Evolutionary conservation across 257 asterid species (phyloP).

Genomic region (Solanum rostratum): DNA sequence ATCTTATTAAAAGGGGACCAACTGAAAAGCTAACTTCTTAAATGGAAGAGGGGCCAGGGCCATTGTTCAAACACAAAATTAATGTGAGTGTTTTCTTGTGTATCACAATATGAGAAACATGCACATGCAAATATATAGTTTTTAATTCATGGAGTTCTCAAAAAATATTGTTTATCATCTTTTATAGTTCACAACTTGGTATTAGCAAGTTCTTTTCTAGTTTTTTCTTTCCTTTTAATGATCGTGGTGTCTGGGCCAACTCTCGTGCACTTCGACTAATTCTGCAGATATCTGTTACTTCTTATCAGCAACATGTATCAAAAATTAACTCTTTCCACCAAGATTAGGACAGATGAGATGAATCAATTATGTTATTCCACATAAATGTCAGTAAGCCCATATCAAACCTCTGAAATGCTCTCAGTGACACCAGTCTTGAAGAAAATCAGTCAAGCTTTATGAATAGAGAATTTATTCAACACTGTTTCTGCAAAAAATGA

Average conservation of each 20-base stretch:
- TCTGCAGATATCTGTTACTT: accelerated
- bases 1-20: background rate
- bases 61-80: background rate
- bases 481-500: background rate
- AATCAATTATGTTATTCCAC: background rate
- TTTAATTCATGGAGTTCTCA: background rate
- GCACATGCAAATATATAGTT: background rate
- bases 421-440: background rate
- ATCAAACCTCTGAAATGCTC: background rate
- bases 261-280: background rate
- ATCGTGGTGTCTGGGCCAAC: too few relatives aligned
- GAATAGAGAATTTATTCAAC: background rate
- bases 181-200: background rate
- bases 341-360: background rate
- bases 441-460: background rate
- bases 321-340: background rate
- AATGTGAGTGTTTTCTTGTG: background rate
- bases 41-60: background rate
- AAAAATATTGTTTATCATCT: background rate
- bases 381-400: background rate
- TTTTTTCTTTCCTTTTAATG: too few relatives aligned
- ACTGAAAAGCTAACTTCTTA: background rate
- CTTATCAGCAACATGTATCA: accelerated
- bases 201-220: background rate
- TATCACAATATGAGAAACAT: background rate